Conservation (phyloP, 2,329 filamentous ascomycete genomes). For the Volutella citrinella region DNA sequence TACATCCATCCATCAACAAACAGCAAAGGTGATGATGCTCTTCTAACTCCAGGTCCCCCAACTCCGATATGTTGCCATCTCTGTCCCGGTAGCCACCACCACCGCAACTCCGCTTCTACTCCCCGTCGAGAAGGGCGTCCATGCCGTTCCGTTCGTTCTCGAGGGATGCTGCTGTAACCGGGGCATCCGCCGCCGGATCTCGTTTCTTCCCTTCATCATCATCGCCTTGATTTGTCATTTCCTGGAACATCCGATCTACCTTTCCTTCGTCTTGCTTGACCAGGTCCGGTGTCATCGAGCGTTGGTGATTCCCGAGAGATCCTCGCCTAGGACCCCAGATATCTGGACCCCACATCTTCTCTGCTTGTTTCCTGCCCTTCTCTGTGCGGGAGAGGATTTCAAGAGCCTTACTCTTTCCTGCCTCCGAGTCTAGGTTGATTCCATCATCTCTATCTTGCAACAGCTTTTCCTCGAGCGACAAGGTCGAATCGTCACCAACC, state of each 20-base stretch:
- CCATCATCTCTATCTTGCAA: conserved; percentile 44
- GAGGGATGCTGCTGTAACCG: conserved; percentile 40
- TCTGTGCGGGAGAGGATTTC: conserved; percentile 52
- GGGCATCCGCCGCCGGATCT: conserved; percentile 25
- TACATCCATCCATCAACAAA: no score
- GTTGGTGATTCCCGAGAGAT: conserved; percentile 24
- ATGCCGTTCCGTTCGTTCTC: conserved; percentile 46
- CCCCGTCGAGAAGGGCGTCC: conserved; percentile 43
- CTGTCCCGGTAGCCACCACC: no score
- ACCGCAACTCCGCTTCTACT: no score
- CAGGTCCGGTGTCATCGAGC: conserved; percentile 27
- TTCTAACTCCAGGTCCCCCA: no score
- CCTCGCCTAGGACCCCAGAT: conserved; percentile 40
- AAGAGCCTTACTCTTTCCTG: conserved; percentile 48
- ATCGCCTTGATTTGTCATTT: conserved; percentile 53
- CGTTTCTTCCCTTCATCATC: conserved; percentile 42
- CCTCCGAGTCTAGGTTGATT: conserved; percentile 43
- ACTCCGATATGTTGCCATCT: no score
- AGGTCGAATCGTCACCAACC: conserved; percentile 35
- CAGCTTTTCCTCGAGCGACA: conserved; percentile 51
- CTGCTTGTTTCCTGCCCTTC: conserved; percentile 46
- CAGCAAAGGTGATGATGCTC: no score
- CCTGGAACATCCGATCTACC: conserved; percentile 54
- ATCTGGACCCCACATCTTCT: conserved; percentile 49
- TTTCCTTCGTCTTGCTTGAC: conserved; percentile 42